Evolutionary conservation across 495 filamentous ascomycete species (phyloP), one percentile per base, ranked within the genome.

Genomic region (Trichocladium uniseriatum): DNA sequence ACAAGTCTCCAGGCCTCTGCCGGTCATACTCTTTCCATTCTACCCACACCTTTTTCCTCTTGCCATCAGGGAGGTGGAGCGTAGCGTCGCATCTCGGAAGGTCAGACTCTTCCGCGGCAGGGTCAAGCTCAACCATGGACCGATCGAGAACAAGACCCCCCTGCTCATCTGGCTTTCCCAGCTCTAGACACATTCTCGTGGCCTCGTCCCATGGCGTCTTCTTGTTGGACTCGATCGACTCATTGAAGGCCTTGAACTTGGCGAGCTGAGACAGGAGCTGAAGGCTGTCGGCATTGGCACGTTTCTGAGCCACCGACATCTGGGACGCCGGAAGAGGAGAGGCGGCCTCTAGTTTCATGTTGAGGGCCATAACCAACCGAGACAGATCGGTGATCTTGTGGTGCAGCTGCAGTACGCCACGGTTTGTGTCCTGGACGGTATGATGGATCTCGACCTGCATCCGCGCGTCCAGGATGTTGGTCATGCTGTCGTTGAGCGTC

Each of bases 231-330:
- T 71, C 67, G 39, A 73, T 65, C 16, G 66, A 63, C 54, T 69
- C 59, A 47, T 70, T 73, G 52, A 73, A 73, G 11, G 69, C 69
- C 57, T 73, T 73, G 64, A 73, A 73, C 53, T 68, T 68, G 52
- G 69, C 69, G 14, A 73, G 57, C 48, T 69, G 60, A 5, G 67
- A 63, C 24, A 73, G 43, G 2, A 67, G 54, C 47, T 69, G 57
- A 14, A 65, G 59, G 1, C 61, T 60, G 35, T 60, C 55, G 18
- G 59, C 63, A 35, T 65, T 68, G 40, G 59, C 57, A 5, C 55
- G 59, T 43, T 58, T 57, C 43, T 64, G 64, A 3, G 37, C 52
- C 4, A 45, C 47, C 5, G 64, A 55, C 53, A 69, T 57, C 18
- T 58, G 62, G 10, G 57, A 51, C 16, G 46, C 44, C 6, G 52